These are phyloP conservation scores for Russula foetens DNA, from an alignment of 768 basidiomycete species.

Conservation along the genomic window DNA sequence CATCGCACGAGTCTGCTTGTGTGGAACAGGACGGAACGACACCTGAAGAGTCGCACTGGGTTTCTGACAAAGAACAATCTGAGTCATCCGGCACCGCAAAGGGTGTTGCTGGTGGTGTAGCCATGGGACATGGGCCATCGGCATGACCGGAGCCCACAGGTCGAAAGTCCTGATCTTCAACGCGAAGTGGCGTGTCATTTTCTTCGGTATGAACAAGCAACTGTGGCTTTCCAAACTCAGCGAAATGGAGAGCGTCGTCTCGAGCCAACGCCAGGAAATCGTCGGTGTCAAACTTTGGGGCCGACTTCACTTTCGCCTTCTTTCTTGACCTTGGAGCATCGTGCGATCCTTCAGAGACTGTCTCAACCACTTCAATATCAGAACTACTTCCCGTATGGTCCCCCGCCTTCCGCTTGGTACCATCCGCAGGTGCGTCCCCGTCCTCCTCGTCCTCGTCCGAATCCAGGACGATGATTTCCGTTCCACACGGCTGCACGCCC, in stretches of 20 bases:
- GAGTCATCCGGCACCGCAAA: not conserved
- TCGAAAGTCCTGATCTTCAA: not conserved
- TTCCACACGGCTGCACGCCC: not conserved
- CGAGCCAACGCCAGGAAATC: not conserved
- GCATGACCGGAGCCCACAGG: not conserved
- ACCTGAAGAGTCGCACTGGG: not conserved
- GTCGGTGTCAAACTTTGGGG: not conserved
- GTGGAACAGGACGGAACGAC: not conserved
- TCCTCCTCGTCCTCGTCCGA: conserved; percentile 23
- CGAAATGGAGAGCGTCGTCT: not conserved
- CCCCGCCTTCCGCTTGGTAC: conserved; percentile 11
- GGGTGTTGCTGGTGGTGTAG: not conserved
- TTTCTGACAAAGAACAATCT: not conserved
- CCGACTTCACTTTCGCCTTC: conserved; percentile 1
- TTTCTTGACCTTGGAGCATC: not conserved
- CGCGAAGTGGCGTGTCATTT: not conserved
- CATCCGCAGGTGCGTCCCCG: not conserved
- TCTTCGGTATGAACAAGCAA: not conserved
- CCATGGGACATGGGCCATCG: not conserved
- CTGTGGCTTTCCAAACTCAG: conserved; percentile 12
- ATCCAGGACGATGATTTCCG: conserved; percentile 28
- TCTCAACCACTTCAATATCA: conserved; percentile 21
- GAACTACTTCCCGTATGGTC: conserved; percentile 5
- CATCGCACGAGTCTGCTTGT: not conserved
- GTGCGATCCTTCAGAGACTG: not conserved